phyloP scores from a whole-genome alignment of 148 eudicot genomes.

The Selenicereus undatus region DNA sequence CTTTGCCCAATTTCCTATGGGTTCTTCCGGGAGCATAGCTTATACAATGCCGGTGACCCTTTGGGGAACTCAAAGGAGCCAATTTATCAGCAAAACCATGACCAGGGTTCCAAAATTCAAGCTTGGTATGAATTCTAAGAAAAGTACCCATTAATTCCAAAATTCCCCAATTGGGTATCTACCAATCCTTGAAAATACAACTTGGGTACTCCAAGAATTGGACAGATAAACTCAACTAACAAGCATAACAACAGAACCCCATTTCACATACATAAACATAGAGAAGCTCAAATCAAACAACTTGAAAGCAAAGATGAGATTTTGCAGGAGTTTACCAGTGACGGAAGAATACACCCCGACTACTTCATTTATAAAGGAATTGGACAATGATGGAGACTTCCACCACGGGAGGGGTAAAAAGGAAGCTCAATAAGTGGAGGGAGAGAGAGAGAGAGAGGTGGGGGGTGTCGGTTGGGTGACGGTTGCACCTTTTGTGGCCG shows the following conservation, averaged over 20 bases:
- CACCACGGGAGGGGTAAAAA: constrained; percentile 15
- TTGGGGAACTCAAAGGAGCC: constrained; percentile 35
- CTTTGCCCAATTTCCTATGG: constrained; percentile 32
- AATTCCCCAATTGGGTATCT: constrained; percentile 33
- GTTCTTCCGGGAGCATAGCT: constrained; percentile 34
- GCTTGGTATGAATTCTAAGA: constrained; percentile 67
- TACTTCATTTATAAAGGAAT: background rate
- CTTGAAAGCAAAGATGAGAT: background rate
- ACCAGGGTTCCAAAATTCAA: constrained; percentile 63
- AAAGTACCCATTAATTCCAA: constrained; percentile 59
- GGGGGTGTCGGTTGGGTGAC: background rate
- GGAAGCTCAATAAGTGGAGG: background rate
- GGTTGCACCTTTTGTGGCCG: constrained; percentile 19
- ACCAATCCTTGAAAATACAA: constrained; percentile 24
- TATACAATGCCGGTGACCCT: constrained; percentile 29
- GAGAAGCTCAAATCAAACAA: background rate
- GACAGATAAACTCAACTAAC: constrained; percentile 3
- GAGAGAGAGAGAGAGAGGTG: background rate
- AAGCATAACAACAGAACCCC: constrained; percentile 2
- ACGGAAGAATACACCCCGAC: constrained; percentile 4
- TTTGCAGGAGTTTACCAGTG: constrained; percentile 20
- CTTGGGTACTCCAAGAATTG: constrained; percentile 7
- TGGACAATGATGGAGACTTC: constrained; percentile 10
- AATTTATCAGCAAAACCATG: constrained; percentile 57
- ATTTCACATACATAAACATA: background rate